Evolutionary conservation across 371 early-diverging fungal species (phyloP).

Genomic region (Mortierella sp.): DNA sequence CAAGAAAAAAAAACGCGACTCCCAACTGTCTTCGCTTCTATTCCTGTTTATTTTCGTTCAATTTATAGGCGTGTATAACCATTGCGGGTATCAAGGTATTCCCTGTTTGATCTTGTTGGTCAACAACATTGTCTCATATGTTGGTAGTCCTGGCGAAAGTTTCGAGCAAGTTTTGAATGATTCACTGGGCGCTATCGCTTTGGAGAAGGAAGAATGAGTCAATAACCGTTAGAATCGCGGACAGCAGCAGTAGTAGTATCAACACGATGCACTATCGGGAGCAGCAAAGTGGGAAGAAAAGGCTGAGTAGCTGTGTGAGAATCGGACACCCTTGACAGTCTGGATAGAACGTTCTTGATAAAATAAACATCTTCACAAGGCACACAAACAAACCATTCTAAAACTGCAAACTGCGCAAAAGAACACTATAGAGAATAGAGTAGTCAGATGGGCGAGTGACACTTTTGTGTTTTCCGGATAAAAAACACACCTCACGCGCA

Average conservation of each 20-base stretch:
- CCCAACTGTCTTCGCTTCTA: background rate
- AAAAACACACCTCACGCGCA: background rate
- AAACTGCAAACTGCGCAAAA: too few relatives aligned
- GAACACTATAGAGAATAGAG: too few relatives aligned
- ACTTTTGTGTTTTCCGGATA: background rate
- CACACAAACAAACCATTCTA: too few relatives aligned
- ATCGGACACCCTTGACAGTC: too few relatives aligned
- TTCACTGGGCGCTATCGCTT: background rate
- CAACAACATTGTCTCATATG: conserved; percentile 17
- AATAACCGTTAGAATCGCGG: too few relatives aligned
- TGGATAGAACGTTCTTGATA: too few relatives aligned
- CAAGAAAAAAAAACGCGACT: background rate
- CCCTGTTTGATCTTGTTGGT: conserved; percentile 20
- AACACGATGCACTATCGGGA: background rate
- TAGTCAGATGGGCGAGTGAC: background rate
- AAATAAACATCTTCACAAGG: too few relatives aligned
- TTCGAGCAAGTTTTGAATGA: conserved; percentile 5
- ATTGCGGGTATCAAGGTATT: conserved; percentile 10
- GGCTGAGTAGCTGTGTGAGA: too few relatives aligned
- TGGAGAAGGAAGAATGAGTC: background rate
- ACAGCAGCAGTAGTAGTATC: background rate
- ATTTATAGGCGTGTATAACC: conserved; percentile 7
- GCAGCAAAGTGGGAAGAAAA: background rate
- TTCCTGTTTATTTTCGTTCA: background rate
- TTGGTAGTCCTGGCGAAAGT: background rate